These are phyloP conservation scores for Magnaporthiopsis rhizophila DNA, from an alignment of 2,329 filamentous ascomycete genomes.

Conservation along the genomic window DNA sequence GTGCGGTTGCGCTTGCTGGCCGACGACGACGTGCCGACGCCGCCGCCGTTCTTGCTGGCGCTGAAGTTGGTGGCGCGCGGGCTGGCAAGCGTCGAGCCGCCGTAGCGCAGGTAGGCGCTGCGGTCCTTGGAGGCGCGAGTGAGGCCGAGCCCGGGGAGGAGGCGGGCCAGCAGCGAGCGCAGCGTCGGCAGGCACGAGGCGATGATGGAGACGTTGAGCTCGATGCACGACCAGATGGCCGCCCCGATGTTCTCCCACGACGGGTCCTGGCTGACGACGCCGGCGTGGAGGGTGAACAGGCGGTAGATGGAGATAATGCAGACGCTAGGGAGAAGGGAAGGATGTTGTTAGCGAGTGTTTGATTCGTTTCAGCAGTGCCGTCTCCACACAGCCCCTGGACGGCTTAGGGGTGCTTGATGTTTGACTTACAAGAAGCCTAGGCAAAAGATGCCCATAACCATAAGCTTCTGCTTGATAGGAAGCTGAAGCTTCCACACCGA, in stretches of 20 bases:
- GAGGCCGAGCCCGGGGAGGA: conserved; percentile 14
- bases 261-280: conserved; percentile 20
- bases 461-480: conserved; percentile 18
- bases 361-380: too few species aligned
- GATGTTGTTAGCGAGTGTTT: neutral
- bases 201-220: conserved; percentile 23
- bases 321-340: conserved; percentile 15
- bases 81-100: conserved; percentile 8
- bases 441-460: conserved; percentile 22
- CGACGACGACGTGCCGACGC: neutral
- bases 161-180: conserved; percentile 19
- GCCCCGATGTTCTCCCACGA: conserved; percentile 24
- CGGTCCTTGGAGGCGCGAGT: conserved; percentile 10
- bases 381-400: too few species aligned
- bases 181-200: conserved; percentile 22
- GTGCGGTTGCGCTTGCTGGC: neutral
- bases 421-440: conserved; percentile 24
- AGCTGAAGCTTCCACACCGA: conserved; percentile 19
- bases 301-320: conserved; percentile 25
- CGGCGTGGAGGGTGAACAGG: conserved; percentile 21
- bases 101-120: conserved; percentile 15
- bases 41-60: conserved; percentile 9
- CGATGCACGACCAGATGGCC: conserved; percentile 23
- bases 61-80: conserved; percentile 9
- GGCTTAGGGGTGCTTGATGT: too few species aligned